These are phyloP conservation scores for Calonectria crousiana DNA, from an alignment of 2,329 filamentous ascomycete genomes.

Conservation along the genomic window DNA sequence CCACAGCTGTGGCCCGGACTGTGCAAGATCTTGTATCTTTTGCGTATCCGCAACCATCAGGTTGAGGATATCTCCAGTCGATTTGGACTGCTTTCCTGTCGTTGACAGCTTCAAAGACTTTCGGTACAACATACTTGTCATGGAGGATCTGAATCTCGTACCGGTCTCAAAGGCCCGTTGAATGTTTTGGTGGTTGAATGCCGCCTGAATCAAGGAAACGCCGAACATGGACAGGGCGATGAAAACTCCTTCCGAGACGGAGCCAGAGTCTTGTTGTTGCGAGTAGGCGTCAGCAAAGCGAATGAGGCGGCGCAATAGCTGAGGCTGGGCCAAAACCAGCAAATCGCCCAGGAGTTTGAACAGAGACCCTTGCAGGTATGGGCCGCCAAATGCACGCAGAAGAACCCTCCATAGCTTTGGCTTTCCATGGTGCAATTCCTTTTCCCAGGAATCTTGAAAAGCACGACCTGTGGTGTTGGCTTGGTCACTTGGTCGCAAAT, in stretches of 20 bases:
- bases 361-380: not conserved
- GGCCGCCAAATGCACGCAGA: not conserved
- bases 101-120: conserved; percentile 8
- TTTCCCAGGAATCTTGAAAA: not conserved
- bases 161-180: conserved; percentile 2
- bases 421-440: not conserved
- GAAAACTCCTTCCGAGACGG: not conserved
- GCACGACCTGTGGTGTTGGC: not conserved
- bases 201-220: not conserved
- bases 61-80: conserved; percentile 10
- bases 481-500: not conserved
- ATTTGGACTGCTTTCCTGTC: not conserved
- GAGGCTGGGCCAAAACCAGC: not conserved
- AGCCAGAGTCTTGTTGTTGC: not conserved
- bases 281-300: not conserved
- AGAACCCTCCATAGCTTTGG: not conserved
- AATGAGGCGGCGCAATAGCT: conserved; percentile 2
- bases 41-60: not conserved
- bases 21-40: not conserved
- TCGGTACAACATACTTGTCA: not conserved
- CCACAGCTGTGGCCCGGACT: not conserved
- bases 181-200: conserved; percentile 7
- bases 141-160: not conserved
- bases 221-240: conserved; percentile 13
- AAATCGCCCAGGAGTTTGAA: conserved; percentile 3